These are phyloP conservation scores for Debaryomyces castellii DNA, from an alignment of 805 yeast species.

Conservation along the genomic window DNA sequence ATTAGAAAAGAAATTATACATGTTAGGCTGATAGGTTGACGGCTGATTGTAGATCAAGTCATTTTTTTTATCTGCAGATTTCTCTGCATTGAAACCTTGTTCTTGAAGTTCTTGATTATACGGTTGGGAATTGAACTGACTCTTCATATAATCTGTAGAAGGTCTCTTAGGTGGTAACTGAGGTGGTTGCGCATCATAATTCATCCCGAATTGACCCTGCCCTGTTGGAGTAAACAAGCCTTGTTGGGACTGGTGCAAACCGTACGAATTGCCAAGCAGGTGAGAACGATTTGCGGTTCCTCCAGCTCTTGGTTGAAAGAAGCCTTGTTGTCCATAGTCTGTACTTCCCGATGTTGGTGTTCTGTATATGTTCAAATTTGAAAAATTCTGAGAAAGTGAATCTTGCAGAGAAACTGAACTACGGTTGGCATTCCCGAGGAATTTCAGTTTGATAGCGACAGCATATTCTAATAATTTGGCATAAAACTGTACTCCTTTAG, in stretches of 20 bases:
- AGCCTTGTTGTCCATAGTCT: not conserved
- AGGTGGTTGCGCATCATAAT: slow-evolving; percentile 1
- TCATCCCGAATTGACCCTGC: not conserved
- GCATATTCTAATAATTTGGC: slow-evolving; percentile 42
- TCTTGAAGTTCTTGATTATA: too few species aligned
- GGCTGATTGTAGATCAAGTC: slow-evolving; percentile 36
- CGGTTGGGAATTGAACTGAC: not conserved
- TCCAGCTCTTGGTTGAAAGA: not conserved
- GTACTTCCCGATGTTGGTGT: not conserved
- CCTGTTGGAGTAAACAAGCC: not conserved
- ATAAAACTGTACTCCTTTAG: slow-evolving; percentile 67
- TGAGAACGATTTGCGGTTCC: not conserved
- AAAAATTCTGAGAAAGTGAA: not conserved
- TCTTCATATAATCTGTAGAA: not conserved
- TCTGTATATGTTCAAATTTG: not conserved
- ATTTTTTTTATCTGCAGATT: not conserved
- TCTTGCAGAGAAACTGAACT: not conserved
- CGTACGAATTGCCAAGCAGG: not conserved
- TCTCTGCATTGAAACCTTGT: not conserved
- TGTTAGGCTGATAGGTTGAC: slow-evolving; percentile 46
- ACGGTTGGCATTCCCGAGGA: not conserved
- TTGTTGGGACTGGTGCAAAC: slow-evolving; percentile 1
- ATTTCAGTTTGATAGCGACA: slow-evolving; percentile 1
- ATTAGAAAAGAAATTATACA: slow-evolving; percentile 43
- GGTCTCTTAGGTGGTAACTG: slow-evolving; percentile 12